Base-by-base conservation (phyloP, 176 grass and related monocot species). In the Zea luxurians region DNA sequence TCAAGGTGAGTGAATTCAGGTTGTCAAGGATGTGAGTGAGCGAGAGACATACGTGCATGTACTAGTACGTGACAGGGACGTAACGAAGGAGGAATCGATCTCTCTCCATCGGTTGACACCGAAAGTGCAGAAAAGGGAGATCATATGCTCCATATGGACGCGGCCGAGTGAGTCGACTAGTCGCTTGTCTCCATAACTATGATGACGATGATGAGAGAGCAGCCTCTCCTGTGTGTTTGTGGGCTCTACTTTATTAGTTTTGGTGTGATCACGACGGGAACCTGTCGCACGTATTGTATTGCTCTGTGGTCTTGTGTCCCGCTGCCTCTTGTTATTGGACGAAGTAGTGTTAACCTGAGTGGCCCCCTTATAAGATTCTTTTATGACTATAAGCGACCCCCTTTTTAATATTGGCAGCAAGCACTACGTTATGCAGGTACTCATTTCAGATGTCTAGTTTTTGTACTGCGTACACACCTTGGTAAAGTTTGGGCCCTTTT, bases 81-180 rank as follows among this genome's bases (percentile, higher is more conserved):
- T 82, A 40, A 48, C 76, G 68, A 2, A 80, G 27, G 27, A 27
- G 81, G 81, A 80, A 76, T 70, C 57, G 63, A 83, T 55, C 34
- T 74, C 86, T 79, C 81, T 2, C 77, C 63, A 75, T 75, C 55
- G 70, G 4, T 80, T 75, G 76, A 88, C 81, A 80, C 86, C 86
- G 86, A 84, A 88, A 88, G 86, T n/a, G 63, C 85, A 42, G 0
- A 9, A 84, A 80, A 88, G 71, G 57, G 81, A 80, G 80, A 79
- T 68, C 68, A 52, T 70, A 42, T 50, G 76, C 76, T 21, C 60
- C 36, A 46, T 54, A 36, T n/a, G 36, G 13, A 6, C 81, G 15
- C 17, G 13, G 49, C 55, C 48, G 68, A 40, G 52, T 63, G 68
- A 40, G 52, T 63, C 70, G 70, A 69, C 27, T 15, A 20, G 61